phyloP scores from a whole-genome alignment of 1,139 yeast genomes.

The Suhomyces panamericanus region DNA sequence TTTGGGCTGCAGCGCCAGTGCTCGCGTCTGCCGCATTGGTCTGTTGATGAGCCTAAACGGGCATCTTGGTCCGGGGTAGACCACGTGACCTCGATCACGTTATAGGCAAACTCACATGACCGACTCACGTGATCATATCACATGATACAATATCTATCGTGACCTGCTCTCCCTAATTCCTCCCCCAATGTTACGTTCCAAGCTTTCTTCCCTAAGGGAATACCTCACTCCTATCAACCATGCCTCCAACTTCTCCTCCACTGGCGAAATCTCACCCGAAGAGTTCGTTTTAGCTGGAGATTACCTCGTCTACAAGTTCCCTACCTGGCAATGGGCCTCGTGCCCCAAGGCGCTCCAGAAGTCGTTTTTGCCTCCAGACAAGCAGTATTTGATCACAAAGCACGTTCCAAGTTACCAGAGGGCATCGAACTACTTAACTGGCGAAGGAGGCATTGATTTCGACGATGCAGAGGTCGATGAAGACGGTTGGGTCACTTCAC shows the following conservation, averaged over 20 bases:
- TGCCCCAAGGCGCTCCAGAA: slow-evolving; percentile 62
- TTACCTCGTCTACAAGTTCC: slow-evolving; percentile 83
- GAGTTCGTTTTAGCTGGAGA: slow-evolving; percentile 95
- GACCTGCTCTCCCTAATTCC: slow-evolving; percentile 1
- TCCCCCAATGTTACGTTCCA: slow-evolving; percentile 60
- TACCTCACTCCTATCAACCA: slow-evolving; percentile 89
- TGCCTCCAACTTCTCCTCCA: slow-evolving; percentile 72
- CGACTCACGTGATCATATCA: not conserved
- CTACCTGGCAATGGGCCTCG: slow-evolving; percentile 94
- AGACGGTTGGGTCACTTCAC: slow-evolving; percentile 59
- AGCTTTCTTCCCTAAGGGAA: slow-evolving; percentile 82
- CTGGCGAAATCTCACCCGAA: slow-evolving; percentile 93
- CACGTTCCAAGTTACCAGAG: slow-evolving; percentile 87
- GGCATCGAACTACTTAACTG: slow-evolving; percentile 55
- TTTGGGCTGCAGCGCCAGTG: no score
- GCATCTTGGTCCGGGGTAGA: no score
- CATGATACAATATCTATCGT: not conserved
- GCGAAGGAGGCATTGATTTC: slow-evolving; percentile 32
- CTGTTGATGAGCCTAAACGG: no score
- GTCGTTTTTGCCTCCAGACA: slow-evolving; percentile 79
- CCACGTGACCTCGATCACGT: no score
- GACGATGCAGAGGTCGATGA: slow-evolving; percentile 43
- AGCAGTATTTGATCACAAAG: slow-evolving; percentile 81
- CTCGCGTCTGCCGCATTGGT: no score
- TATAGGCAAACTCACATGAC: no score